phyloP scores from a whole-genome alignment of 2,329 filamentous ascomycete genomes.

The Xylaria polymorpha region DNA sequence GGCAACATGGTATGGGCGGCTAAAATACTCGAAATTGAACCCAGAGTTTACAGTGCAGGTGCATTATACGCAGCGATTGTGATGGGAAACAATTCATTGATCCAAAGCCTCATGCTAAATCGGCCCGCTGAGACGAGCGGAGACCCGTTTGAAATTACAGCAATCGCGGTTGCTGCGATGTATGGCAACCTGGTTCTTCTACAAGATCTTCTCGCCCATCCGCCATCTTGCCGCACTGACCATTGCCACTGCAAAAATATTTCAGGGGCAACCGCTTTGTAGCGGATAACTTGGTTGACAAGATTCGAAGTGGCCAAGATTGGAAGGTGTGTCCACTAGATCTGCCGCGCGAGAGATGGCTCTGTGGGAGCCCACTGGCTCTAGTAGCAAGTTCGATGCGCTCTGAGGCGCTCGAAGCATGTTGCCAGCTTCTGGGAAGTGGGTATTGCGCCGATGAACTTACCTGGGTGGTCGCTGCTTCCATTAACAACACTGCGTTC shows the following conservation, averaged over 20 bases:
- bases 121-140: slow-evolving; percentile 11
- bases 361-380: slow-evolving; percentile 25
- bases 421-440: slow-evolving; percentile 12
- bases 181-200: slow-evolving; percentile 23
- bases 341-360: background rate
- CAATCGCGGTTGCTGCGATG: slow-evolving; percentile 20
- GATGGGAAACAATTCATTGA: slow-evolving; percentile 20
- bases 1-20: background rate
- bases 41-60: slow-evolving; percentile 16
- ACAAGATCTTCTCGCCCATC: slow-evolving; percentile 22
- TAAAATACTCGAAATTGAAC: background rate
- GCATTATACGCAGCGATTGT: slow-evolving; percentile 20
- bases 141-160: slow-evolving; percentile 24
- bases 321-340: background rate
- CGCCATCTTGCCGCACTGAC: slow-evolving; percentile 21
- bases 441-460: slow-evolving; percentile 20
- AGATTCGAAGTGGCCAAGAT: slow-evolving; percentile 7
- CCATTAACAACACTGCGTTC: slow-evolving; percentile 15
- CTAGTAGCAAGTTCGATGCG: slow-evolving; percentile 20
- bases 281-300: background rate
- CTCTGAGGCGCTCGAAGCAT: slow-evolving; percentile 15
- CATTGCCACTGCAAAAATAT: slow-evolving; percentile 9
- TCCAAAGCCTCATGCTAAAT: slow-evolving; percentile 15
- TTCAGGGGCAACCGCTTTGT: too few relatives aligned
- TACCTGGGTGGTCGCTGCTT: slow-evolving; percentile 20